Evolutionary conservation across 345 rosid genomes (phyloP), one percentile per base, ranked within the genome.

Genomic region (Aquilaria malaccensis): DNA sequence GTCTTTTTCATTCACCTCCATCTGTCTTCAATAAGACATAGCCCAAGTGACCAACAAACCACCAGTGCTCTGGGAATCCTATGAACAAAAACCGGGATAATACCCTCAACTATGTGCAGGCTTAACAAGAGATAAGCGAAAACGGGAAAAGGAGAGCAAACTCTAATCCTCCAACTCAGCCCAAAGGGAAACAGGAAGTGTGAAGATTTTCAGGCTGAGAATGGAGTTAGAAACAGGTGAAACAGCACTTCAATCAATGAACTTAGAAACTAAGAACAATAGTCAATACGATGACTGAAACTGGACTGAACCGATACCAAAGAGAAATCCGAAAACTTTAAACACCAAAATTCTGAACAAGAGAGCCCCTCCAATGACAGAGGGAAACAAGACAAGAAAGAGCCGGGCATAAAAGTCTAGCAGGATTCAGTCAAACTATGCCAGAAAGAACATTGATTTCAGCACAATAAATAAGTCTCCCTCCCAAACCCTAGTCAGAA

Each of bases 401-500:
- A 67, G 67, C 76, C 67, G 61, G 32, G 49, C 77, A 64, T 41
- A 70, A 61, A 43, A 65, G 41, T 30, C 32, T 41, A 56, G 61
- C 50, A 65, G 79, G 74, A 77, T 37, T 67, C 84, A 78, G 86
- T 86, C 92, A 86, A 83, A 72, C 77, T 71, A 73, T 55, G 58
- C 14, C 9, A 58, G 60, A 61, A 68, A 71, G 71, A 74, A 73
- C 83, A 80, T 76, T 75, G 88, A 73, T 77, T 77, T 83, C 93
- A 80, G 91, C 70, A 79, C 83, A 70, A 72, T 69, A 72, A 81
- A 74, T 71, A 72, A 51, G 58, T 59, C 61, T 57, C 66, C 68
- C 74, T 75, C 68, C 70, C 77, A 80, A 83, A 83, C 86, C 92
- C 85, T 76, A 86, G 83, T 70, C 88, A 79, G 92, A 58, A n/a